Evolutionary conservation across 2,329 filamentous ascomycete species (phyloP).

Genomic region (Aspergillus quadrilineatus): DNA sequence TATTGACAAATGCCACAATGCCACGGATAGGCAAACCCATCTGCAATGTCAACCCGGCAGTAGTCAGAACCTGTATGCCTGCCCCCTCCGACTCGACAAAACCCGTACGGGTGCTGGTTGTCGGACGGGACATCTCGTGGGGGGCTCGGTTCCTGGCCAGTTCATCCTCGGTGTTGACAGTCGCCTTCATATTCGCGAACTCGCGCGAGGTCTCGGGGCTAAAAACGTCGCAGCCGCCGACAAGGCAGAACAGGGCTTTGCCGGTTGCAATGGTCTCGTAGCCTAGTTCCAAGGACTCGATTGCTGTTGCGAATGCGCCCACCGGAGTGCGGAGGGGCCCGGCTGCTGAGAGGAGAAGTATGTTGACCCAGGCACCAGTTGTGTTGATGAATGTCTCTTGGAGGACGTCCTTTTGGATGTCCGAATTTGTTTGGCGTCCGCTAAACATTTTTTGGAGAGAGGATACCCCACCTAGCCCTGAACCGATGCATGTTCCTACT

Average conservation of each 20-base stretch:
- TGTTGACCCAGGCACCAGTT: conserved; percentile 99
- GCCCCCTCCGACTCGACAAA: conserved; percentile 99
- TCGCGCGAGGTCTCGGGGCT: conserved; percentile 98
- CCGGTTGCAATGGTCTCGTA: conserved; percentile 74
- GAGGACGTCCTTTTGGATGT: conserved; percentile 96
- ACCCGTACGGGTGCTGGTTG: conserved; percentile 91
- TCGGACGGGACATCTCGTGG: conserved; percentile 95
- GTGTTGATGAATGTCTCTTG: conserved; percentile 99
- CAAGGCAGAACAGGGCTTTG: conserved; percentile 95
- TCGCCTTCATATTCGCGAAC: conserved; percentile 99
- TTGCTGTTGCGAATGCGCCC: conserved; percentile 93
- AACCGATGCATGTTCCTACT: conserved; percentile 96
- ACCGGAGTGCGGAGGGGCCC: conserved; percentile 98
- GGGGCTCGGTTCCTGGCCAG: conserved; percentile 93
- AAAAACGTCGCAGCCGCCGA: conserved; percentile 99
- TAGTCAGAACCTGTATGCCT: conserved; percentile 98
- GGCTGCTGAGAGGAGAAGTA: conserved; percentile 94
- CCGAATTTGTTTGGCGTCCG: conserved; percentile 93
- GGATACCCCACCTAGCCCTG: conserved; percentile 91
- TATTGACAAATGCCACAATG: conserved; percentile 87
- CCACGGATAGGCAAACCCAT: conserved; percentile 99
- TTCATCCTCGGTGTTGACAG: conserved; percentile 95
- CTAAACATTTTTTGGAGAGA: conserved; percentile 97
- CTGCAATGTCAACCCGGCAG: conserved; percentile 87
- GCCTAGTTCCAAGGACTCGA: conserved; percentile 95